Evolutionary conservation across 805 yeast genomes (phyloP).

Genomic region (Teunomyces stri): DNA sequence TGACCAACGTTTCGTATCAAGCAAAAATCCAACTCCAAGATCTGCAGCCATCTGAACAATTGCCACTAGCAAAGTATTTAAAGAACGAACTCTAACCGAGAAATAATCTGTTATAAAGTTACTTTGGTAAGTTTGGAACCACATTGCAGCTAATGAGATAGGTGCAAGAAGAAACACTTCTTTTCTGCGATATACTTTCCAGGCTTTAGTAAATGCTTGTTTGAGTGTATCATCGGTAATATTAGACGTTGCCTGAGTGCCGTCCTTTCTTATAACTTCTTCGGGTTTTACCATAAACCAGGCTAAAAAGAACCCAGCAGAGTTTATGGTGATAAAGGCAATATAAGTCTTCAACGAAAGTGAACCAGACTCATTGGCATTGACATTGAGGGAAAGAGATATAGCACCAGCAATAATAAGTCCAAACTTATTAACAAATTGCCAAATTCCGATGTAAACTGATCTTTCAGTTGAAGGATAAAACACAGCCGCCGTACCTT

Average conservation of each 20-base stretch:
- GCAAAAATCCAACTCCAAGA: slow-evolving; percentile 2
- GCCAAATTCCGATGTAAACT: slow-evolving; percentile 1
- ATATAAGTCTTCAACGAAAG: slow-evolving; percentile 1
- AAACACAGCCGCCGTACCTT: slow-evolving; percentile 1
- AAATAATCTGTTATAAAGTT: slow-evolving; percentile 1
- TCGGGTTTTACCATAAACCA: slow-evolving; percentile 3
- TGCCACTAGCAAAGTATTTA: slow-evolving; percentile 1
- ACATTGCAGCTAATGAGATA: slow-evolving; percentile 3
- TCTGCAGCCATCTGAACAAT: slow-evolving; percentile 2
- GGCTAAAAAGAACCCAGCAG: slow-evolving; percentile 1
- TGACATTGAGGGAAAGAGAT: neutral
- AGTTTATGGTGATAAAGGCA: neutral
- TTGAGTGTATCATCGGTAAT: slow-evolving; percentile 1
- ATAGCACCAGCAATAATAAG: slow-evolving; percentile 2
- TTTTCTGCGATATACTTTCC: slow-evolving; percentile 2
- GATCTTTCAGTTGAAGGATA: neutral
- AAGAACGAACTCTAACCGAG: slow-evolving; percentile 1
- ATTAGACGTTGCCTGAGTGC: neutral
- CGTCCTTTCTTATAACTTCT: slow-evolving; percentile 2
- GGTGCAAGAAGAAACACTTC: slow-evolving; percentile 2
- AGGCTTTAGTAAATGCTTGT: neutral
- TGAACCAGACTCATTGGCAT: neutral
- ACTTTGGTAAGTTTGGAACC: slow-evolving; percentile 3
- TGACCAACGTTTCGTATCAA: neutral
- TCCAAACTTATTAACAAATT: slow-evolving; percentile 1